These are phyloP conservation scores for Talaromyces liani DNA, from an alignment of 495 filamentous ascomycete genomes.

Conservation along the genomic window DNA sequence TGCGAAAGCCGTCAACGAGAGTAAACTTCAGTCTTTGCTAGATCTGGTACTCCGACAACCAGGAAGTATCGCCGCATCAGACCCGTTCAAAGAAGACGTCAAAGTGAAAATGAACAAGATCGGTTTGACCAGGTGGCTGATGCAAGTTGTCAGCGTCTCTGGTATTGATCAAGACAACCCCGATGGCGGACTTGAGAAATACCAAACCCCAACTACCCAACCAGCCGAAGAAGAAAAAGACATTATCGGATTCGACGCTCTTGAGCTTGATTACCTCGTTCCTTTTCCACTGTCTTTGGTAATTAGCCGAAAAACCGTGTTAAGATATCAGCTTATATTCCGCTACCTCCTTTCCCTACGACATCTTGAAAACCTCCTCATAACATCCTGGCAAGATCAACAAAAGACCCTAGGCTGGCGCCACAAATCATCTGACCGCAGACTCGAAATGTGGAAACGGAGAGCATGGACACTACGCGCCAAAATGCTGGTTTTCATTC, in stretches of 20 bases:
- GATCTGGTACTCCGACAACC: conserved; percentile 93
- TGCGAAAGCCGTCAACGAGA: conserved; percentile 77
- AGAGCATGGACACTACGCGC: conserved; percentile 85
- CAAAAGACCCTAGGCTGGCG: conserved; percentile 78
- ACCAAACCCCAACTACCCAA: conserved; percentile 43
- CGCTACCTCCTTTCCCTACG: conserved; percentile 83
- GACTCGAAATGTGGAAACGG: conserved; percentile 87
- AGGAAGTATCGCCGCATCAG: conserved; percentile 85
- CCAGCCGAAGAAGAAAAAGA: conserved; percentile 69
- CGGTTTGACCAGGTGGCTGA: conserved; percentile 83
- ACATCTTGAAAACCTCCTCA: conserved; percentile 77
- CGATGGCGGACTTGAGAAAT: conserved; percentile 48
- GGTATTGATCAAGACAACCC: conserved; percentile 79
- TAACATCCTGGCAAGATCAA: conserved; percentile 83
- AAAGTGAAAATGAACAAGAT: conserved; percentile 96
- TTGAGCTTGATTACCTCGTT: conserved; percentile 89
- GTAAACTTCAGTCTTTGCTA: conserved; percentile 87
- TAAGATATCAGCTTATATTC: conserved; percentile 93
- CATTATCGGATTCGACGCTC: conserved; percentile 79
- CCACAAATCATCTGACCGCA: conserved; percentile 63
- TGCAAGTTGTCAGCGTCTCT: conserved; percentile 91
- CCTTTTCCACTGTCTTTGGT: conserved; percentile 97
- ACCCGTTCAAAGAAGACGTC: conserved; percentile 96
- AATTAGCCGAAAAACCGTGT: conserved; percentile 90
- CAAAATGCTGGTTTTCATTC: conserved; percentile 93